These are phyloP conservation scores for Salicornia ramosissima DNA, from an alignment of 148 eudicot genomes.

Conservation along the genomic window DNA sequence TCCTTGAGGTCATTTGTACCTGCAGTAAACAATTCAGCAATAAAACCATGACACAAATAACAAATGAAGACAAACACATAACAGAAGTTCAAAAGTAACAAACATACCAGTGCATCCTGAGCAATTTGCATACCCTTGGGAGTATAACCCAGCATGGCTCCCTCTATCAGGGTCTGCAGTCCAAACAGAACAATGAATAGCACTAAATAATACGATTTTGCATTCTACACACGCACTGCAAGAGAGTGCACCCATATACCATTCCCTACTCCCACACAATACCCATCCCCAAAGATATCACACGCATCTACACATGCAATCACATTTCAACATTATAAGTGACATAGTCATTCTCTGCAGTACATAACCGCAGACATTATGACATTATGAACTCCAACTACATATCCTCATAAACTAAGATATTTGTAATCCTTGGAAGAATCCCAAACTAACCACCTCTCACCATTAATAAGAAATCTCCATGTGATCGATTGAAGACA, in stretches of 20 bases:
- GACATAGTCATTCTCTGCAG: background rate
- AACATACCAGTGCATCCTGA: conserved; percentile 66
- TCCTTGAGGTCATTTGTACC: conserved; percentile 53
- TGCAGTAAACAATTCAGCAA: conserved; percentile 26
- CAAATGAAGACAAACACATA: conserved; percentile 2
- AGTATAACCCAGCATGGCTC: conserved; percentile 84
- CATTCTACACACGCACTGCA: background rate
- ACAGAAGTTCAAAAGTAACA: background rate
- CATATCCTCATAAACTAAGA: background rate
- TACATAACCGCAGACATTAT: background rate
- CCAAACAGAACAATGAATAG: conserved; percentile 16
- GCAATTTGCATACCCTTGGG: conserved; percentile 85
- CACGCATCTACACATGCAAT: background rate
- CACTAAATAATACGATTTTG: background rate
- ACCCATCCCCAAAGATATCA: background rate
- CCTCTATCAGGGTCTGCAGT: conserved; percentile 72
- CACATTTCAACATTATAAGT: background rate
- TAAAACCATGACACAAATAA: background rate
- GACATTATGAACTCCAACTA: no score
- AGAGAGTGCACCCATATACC: background rate
- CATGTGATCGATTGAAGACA: background rate
- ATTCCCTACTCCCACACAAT: background rate
- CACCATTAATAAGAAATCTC: background rate
- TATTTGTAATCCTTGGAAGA: background rate
- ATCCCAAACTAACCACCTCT: background rate